Conservation (phyloP, 495 filamentous ascomycete genomes). For the Neurospora sp. region DNA sequence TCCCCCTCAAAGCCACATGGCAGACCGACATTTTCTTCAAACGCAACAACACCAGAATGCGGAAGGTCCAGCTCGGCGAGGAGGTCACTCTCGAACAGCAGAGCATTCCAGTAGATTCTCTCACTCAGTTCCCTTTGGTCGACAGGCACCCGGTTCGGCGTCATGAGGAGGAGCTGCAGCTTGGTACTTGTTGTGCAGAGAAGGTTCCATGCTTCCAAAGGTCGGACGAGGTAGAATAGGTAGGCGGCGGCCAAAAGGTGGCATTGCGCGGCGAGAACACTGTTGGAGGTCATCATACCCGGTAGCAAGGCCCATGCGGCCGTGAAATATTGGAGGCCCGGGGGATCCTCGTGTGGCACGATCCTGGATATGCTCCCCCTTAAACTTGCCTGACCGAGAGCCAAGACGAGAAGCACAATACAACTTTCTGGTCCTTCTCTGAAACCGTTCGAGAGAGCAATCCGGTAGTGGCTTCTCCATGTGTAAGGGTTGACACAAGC, state of each 20-base stretch:
- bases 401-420: conserved; percentile 67
- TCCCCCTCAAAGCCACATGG: conserved; percentile 67
- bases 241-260: conserved; percentile 72
- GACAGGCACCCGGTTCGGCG: conserved; percentile 55
- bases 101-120: conserved; percentile 73
- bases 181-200: conserved; percentile 72
- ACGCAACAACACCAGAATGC: conserved; percentile 70
- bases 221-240: conserved; percentile 71
- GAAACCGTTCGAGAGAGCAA: conserved; percentile 60
- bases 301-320: conserved; percentile 71
- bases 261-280: conserved; percentile 65
- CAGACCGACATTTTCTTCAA: conserved; percentile 69
- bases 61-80: conserved; percentile 73
- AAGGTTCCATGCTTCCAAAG: conserved; percentile 73
- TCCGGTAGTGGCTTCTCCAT: conserved; percentile 67
- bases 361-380: conserved; percentile 64
- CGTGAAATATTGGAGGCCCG: conserved; percentile 70
- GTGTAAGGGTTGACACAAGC: conserved; percentile 76
- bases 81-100: conserved; percentile 73
- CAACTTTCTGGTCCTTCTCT: conserved; percentile 72
- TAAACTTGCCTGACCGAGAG: conserved; percentile 63
- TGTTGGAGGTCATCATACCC: conserved; percentile 68
- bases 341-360: conserved; percentile 59
- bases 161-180: conserved; percentile 63
- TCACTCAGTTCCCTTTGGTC: conserved; percentile 62